Evolutionary conservation across 306 rosid species (phyloP).

Genomic region (Lotus japonicus): DNA sequence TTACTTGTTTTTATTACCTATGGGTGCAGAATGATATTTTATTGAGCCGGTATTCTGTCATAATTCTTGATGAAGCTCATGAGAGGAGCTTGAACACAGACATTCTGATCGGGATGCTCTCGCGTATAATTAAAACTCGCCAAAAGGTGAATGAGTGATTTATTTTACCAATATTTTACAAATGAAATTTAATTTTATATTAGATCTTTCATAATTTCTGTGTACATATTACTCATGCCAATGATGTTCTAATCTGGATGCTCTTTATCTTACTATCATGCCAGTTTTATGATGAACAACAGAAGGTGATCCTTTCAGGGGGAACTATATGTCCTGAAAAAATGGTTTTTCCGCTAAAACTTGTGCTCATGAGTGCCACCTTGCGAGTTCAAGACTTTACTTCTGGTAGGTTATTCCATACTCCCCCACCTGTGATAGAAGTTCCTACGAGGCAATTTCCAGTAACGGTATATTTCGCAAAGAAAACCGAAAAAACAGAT

Average conservation of each 20-base stretch:
- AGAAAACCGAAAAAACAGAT: slow-evolving; percentile 59
- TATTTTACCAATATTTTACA: background rate
- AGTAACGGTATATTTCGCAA: slow-evolving; percentile 58
- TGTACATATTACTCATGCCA: background rate
- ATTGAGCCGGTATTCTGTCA: slow-evolving; percentile 62
- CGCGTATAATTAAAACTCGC: slow-evolving; percentile 56
- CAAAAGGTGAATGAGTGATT: slow-evolving; percentile 38
- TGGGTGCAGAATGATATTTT: slow-evolving; percentile 62
- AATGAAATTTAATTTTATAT: background rate
- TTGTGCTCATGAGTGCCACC: slow-evolving; percentile 89
- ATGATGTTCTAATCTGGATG: background rate
- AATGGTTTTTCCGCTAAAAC: slow-evolving; percentile 62
- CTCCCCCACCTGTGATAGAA: slow-evolving; percentile 61
- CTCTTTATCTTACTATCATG: slow-evolving; percentile 5
- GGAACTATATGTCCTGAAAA: slow-evolving; percentile 34
- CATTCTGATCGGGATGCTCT: slow-evolving; percentile 82
- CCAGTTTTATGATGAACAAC: slow-evolving; percentile 47
- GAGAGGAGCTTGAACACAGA: slow-evolving; percentile 93
- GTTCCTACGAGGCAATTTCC: slow-evolving; percentile 80
- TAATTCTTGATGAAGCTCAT: slow-evolving; percentile 84
- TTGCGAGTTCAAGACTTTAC: slow-evolving; percentile 73
- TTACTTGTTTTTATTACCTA: background rate
- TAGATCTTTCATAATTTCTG: background rate
- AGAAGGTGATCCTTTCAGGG: slow-evolving; percentile 40
- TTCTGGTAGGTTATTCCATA: slow-evolving; percentile 50